Evolutionary conservation across 2,329 filamentous ascomycete species (phyloP), one percentile per base, ranked within the genome.

Genomic region (Fusarium xyrophilum): DNA sequence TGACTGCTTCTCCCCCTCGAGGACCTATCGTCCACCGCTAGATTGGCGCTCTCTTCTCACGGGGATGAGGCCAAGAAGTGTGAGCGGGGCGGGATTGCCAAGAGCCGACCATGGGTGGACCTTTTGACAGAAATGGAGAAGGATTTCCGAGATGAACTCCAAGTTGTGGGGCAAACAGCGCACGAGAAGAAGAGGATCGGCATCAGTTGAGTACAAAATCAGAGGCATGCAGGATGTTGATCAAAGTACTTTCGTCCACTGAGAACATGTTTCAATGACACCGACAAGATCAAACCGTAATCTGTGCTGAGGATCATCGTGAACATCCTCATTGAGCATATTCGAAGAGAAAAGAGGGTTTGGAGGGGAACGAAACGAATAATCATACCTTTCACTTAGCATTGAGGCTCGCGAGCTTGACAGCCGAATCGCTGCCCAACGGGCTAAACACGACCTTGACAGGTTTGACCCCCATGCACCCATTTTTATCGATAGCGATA

Each of bases 31-130:
- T 58, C 72, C 72, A 74, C 72, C 72, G 72, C 72, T 60, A 74
- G 59, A 74, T 70, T 74, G 72, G 66, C 65, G 55, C 70, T 60
- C 47, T 56, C 44, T 50, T 57, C 71, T 73, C 67, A 72, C 54
- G 67, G 46, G 67, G 48, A 36, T 40, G 33, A 23, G 42, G 48
- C 52, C 51, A 63, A 54, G 47, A 53, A 48, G 62, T 66, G 60
- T 67, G 66, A 51, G 70, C 67, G 69, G 72, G 70, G 70, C 64
- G 52, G 47, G 7, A 55, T 61, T 51, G 71, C 68, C 69, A 70
- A 70, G 67, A 60, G 39, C 27, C 60, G 46, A 64, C 40, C 52
- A 58, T 15, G 40, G 57, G 67, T 60, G 67, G 71, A 50, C 50
- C 48, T 35, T 23, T 39, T 36, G 52, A 58, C 38, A 53, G 35